Conservation (phyloP, 1,284 basidiomycete genomes). For the Pholiota adiposa region DNA sequence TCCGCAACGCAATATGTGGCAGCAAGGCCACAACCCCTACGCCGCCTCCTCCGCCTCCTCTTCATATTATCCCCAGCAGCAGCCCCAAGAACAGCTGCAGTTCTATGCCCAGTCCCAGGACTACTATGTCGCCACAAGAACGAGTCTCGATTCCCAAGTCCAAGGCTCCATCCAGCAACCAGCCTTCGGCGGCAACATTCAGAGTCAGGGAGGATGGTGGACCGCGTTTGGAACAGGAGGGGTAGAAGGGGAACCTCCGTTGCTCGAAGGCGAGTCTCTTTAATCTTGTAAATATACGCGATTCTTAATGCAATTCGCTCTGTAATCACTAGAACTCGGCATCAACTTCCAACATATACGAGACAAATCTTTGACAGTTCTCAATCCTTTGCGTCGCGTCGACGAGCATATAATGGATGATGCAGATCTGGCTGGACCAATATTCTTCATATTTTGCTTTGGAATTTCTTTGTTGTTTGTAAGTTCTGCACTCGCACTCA, state of each 20-base stretch:
- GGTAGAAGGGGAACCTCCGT: constrained; percentile 92
- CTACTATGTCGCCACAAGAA: constrained; percentile 71
- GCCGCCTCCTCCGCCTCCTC: constrained; percentile 62
- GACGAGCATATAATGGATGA: constrained; percentile 99
- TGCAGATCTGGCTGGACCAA: constrained; percentile 95
- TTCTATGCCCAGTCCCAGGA: constrained; percentile 65
- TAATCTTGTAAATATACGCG: background rate
- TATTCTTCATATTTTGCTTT: constrained; percentile 95
- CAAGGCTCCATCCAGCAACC: constrained; percentile 59
- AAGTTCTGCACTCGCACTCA: constrained; percentile 45
- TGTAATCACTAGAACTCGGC: constrained; percentile 89
- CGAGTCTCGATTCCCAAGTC: constrained; percentile 72
- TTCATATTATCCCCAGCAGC: constrained; percentile 55
- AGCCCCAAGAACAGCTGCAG: constrained; percentile 66
- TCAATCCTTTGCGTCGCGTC: constrained; percentile 88
- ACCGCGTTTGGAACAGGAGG: constrained; percentile 95
- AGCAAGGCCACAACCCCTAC: constrained; percentile 59
- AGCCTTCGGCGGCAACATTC: constrained; percentile 73
- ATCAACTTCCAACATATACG: constrained; percentile 98
- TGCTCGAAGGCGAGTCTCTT: constrained; percentile 78
- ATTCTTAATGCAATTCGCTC: constrained; percentile 8
- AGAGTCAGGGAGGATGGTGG: constrained; percentile 82
- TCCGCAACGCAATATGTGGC: constrained; percentile 61
- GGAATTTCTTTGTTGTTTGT: constrained; percentile 91
- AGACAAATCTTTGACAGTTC: constrained; percentile 92